Base-by-base conservation (phyloP, 768 basidiomycete genomes). In the Lactarius hatsudake region DNA sequence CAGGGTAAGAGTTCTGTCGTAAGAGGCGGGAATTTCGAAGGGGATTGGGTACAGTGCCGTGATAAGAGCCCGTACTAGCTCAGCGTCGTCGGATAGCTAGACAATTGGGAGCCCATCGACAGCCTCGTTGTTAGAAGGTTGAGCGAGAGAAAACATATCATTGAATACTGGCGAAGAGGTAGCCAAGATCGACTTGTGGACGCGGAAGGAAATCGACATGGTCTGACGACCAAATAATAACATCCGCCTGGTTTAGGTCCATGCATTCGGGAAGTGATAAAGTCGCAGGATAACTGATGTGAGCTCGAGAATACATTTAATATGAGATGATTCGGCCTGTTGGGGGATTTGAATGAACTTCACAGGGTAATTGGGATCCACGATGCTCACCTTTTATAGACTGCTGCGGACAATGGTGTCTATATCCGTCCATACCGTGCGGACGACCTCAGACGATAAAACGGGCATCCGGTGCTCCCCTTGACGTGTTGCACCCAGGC, bases 181-280 rank as follows among this genome's bases (percentile, higher is more conserved):
- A 32, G 78, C 76, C 34, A 85, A 71, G 34, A 82, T 77, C 54
- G 79, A 71, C 57, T 78, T 80, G 72, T 82, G 79, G 55, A 84
- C 75, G 42, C 78, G 80, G 70, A 84, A 84, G 80, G 70, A 84
- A 84, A 18, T 76, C 68, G 8, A 79, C 76, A 3, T 76, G 78
- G 64, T 85, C 81, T 1, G 76, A 73, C 7, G 82, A 78, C 43
- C 77, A 77, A 38, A 84, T 72, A 53, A 80, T 75, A 62, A 82
- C 71, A 69, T 83, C 81, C 15, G 80, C 81, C 10, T 32, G 8
- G 20, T 18, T 45, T 45, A 43, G 32, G 20, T 60, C 55, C 18
- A 68, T 18, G 17, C 5, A n/a, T 4, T 45, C 40, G 4, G 64
- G 42, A 0, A 57, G 28, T 3, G 42, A 20, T 1, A 5, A 42